Base-by-base conservation (phyloP, 1,139 yeast genomes). In the Candida sanyaensis region DNA sequence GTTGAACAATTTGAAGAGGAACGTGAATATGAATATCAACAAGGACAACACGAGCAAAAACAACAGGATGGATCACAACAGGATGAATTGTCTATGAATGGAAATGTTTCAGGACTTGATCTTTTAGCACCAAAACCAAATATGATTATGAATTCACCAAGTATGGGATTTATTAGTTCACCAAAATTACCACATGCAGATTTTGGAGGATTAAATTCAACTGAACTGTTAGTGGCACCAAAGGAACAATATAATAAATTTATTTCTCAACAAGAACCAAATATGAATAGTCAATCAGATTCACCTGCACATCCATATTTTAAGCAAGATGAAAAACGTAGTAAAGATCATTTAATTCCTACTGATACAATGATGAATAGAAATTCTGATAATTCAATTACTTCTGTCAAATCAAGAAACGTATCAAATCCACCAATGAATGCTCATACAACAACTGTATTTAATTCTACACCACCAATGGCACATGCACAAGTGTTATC, bases 341-440 rank as follows among this genome's bases (percentile, higher is more conserved):
- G 39, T 36, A 36, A 36, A 24, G 39, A 36, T 36, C 39, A 36
- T 26, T 26, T 36, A 12, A 24, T 24, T 6, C 59, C 61, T 2
- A 56, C 59, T 24, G 21, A 17, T 17, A 57, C 55, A 4, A 55
- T 36, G 38, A 36, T n/a, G 9, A 24, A 2, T 13, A 31, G 17
- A 8, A 7, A 8, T n/a, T 23, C 32, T 23, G 37, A 7, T 4
- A 27, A 6, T 31, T 27, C 28, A 24, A 23, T 27, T 21, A 36
- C 43, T 12, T 37, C 42, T 5, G 27, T 41, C 21, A 41, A 31
- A 11, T 32, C 42, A 31, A 38, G 23, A 27, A 41, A 31, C 2
- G 21, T 17, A 17, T 17, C 21, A 17, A 17, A 17, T 17, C 37
- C 29, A 27, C 29, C 42, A 34, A 13, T 30, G 9, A 27, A 17